Conservation (phyloP, 163 green algal genomes). For the Botryococcus braunii region DNA sequence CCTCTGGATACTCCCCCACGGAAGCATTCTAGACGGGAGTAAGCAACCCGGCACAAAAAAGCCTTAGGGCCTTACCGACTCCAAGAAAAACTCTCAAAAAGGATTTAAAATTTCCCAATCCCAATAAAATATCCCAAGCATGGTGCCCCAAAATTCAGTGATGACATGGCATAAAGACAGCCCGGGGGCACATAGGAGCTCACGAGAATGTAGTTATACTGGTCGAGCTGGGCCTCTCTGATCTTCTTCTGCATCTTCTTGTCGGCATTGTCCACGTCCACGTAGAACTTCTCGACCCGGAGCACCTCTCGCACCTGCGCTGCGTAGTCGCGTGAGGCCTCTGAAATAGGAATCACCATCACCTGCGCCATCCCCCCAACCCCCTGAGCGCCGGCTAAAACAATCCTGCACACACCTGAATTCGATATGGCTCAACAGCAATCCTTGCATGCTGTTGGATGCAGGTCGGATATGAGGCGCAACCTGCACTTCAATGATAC, state of each 20-base stretch:
- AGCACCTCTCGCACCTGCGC: constrained; percentile 49
- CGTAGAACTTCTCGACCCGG: constrained; percentile 49
- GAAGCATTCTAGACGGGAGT: background rate
- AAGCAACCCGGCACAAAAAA: background rate
- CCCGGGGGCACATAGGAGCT: constrained; percentile 1
- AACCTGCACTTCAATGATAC: too few relatives aligned
- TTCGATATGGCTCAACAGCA: too few relatives aligned
- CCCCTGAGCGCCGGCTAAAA: too few relatives aligned
- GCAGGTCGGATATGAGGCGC: too few relatives aligned
- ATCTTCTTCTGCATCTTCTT: constrained; percentile 98
- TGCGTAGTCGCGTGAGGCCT: constrained; percentile 49
- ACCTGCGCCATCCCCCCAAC: too few relatives aligned
- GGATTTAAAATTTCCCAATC: too few relatives aligned
- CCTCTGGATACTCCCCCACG: background rate
- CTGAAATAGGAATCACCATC: constrained; percentile 90
- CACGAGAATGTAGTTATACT: constrained; percentile 99
- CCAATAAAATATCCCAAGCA: too few relatives aligned
- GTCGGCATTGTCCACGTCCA: constrained; percentile 74
- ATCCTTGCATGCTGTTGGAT: too few relatives aligned
- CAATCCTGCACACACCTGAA: too few relatives aligned
- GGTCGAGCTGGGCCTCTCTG: constrained; percentile 90
- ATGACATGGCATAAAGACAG: background rate
- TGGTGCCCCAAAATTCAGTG: too few relatives aligned
- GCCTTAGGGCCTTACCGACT: too few relatives aligned
- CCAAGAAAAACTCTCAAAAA: too few relatives aligned